A percentile compares a stretch with the other conserved stretches of the same genome.
Evolutionary conservation across 768 basidiomycete genomes (phyloP).

Genomic region (Calocybe gangraenosa): DNA sequence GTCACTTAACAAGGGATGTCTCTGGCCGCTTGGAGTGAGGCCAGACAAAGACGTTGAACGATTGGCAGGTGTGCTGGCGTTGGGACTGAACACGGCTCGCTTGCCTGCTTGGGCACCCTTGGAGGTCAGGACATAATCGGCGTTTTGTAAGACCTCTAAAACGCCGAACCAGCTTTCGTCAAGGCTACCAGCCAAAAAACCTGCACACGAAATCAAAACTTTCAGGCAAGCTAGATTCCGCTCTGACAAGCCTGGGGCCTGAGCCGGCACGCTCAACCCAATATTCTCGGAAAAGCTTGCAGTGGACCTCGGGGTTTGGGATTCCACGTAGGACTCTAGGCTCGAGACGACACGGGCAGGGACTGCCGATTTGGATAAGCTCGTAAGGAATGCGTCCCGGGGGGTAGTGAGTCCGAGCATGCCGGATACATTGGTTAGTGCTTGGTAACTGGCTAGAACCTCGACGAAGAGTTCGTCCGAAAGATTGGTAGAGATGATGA

Average conservation of each 20-base stretch:
- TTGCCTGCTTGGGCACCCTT: conserved; percentile 41
- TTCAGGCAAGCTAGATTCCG: conserved; percentile 90
- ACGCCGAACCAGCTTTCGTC: conserved; percentile 92
- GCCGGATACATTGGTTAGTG: conserved; percentile 84
- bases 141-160: conserved; percentile 89
- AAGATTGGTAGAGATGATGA: conserved; percentile 85
- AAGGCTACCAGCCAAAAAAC: conserved; percentile 80
- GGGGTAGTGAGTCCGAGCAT: conserved; percentile 85
- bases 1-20: conserved; percentile 67
- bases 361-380: conserved; percentile 89
- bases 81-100: conserved; percentile 28
- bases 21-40: conserved; percentile 20
- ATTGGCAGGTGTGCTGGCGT: conserved; percentile 26
- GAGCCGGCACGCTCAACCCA: conserved; percentile 48
- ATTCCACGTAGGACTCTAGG: conserved; percentile 54
- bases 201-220: conserved; percentile 68
- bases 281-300: conserved; percentile 63
- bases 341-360: conserved; percentile 85
- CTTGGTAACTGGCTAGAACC: conserved; percentile 75
- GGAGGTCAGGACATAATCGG: conserved; percentile 82
- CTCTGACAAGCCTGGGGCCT: conserved; percentile 77
- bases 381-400: conserved; percentile 89
- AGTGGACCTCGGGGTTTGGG: conserved; percentile 56
- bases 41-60: conserved; percentile 35
- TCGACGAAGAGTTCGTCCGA: conserved; percentile 91